Percentiles rank a stretch among this genome's conserved stretches.
phyloP scores from a whole-genome alignment of 106 monocot genomes.

The Iris macrosiphon region DNA sequence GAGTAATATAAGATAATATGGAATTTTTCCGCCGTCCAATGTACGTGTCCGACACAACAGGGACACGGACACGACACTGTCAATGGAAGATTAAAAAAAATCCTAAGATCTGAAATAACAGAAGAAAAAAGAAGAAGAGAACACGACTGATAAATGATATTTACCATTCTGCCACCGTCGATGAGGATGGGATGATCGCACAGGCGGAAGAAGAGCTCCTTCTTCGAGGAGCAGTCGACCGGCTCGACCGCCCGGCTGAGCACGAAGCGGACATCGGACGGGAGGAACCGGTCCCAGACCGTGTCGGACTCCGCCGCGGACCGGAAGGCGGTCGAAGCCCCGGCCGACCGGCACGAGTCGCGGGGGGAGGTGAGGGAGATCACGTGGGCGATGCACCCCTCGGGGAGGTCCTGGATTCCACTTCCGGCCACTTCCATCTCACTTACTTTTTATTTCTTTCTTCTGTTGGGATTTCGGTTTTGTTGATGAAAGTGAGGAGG shows the following conservation, averaged over 20 bases:
- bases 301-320: constrained; percentile 27
- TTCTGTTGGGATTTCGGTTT: too few relatives aligned
- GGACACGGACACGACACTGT: too few relatives aligned
- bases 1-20: too few relatives aligned
- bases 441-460: neutral
- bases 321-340: constrained; percentile 29
- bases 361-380: constrained; percentile 41
- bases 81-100: too few relatives aligned
- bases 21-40: too few relatives aligned
- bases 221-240: constrained; percentile 17
- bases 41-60: too few relatives aligned
- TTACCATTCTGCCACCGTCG: constrained; percentile 16
- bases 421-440: neutral
- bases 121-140: neutral
- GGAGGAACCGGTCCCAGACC: constrained; percentile 46
- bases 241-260: constrained; percentile 9
- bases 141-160: neutral
- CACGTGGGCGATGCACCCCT: constrained; percentile 25
- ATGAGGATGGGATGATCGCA: constrained; percentile 21
- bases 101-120: too few relatives aligned
- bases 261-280: constrained; percentile 22
- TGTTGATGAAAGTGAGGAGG: neutral
- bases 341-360: constrained; percentile 35
- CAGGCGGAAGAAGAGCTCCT: constrained; percentile 41
- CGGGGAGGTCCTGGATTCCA: constrained; percentile 11